Percentiles rank a stretch among this genome's conserved stretches.
phyloP scores from a whole-genome alignment of 441 rosid genomes.

The Pelargonium exstipulatum region DNA sequence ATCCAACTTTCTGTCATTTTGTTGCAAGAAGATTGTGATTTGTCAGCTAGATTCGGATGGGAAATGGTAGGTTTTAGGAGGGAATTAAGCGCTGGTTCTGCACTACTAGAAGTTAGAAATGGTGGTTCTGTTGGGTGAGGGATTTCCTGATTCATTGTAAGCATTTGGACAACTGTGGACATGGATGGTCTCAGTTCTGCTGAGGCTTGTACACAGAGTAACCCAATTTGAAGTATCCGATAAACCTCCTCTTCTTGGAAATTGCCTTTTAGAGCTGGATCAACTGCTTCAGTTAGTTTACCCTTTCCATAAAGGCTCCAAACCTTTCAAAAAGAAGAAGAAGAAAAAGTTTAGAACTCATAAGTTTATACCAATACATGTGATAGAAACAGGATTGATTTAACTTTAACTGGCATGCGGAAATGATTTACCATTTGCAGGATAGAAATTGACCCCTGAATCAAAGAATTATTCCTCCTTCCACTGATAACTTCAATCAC shows the following conservation, averaged over 20 bases:
- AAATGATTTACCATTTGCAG: slow-evolving; percentile 42
- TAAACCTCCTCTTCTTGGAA: slow-evolving; percentile 44
- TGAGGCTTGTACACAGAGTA: slow-evolving; percentile 77
- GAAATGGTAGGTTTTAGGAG: neutral
- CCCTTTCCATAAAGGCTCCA: slow-evolving; percentile 49
- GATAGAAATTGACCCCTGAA: slow-evolving; percentile 39
- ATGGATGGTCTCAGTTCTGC: slow-evolving; percentile 74
- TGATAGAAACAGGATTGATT: neutral
- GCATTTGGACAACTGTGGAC: slow-evolving; percentile 67
- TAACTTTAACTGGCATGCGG: neutral
- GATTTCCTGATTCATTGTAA: slow-evolving; percentile 37
- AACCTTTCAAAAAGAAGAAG: slow-evolving; percentile 30
- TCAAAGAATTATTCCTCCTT: slow-evolving; percentile 42
- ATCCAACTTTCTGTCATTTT: slow-evolving; percentile 5
- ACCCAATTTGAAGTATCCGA: slow-evolving; percentile 51
- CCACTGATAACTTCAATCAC: slow-evolving; percentile 57
- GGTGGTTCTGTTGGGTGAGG: slow-evolving; percentile 71
- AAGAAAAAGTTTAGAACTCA: neutral
- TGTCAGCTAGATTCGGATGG: neutral
- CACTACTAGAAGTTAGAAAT: slow-evolving; percentile 27
- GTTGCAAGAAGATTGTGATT: slow-evolving; percentile 10
- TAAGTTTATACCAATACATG: neutral
- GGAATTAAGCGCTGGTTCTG: neutral
- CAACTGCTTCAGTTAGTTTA: slow-evolving; percentile 47
- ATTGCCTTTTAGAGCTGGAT: slow-evolving; percentile 42